These are phyloP conservation scores for Macrolepiota dolichaula DNA, from an alignment of 768 basidiomycete genomes.

Conservation along the genomic window DNA sequence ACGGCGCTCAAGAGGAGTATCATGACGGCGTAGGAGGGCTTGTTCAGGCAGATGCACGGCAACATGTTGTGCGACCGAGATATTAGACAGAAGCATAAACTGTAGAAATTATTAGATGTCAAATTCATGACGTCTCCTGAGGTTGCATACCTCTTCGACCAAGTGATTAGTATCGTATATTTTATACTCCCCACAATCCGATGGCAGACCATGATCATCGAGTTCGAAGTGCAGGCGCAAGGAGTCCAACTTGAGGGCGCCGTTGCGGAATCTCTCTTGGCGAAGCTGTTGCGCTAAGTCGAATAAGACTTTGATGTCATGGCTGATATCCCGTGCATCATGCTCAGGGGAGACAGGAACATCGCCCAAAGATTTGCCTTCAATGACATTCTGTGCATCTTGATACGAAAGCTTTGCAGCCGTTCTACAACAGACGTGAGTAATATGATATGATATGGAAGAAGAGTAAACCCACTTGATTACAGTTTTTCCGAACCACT, in stretches of 20 bases:
- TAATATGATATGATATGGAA: neutral
- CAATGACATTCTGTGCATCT: conserved; percentile 79
- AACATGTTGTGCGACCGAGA: conserved; percentile 86
- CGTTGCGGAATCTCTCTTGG: conserved; percentile 70
- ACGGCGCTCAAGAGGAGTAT: conserved; percentile 87
- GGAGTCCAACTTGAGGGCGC: conserved; percentile 71
- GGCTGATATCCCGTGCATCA: conserved; percentile 55
- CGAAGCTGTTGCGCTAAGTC: conserved; percentile 72
- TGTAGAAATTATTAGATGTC: conserved; percentile 24
- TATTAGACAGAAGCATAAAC: conserved; percentile 95
- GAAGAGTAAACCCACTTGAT: conserved; percentile 60
- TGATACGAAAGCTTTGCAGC: conserved; percentile 81
- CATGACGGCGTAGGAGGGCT: conserved; percentile 93
- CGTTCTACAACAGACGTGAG: conserved; percentile 47
- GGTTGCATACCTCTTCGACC: conserved; percentile 76
- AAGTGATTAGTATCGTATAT: conserved; percentile 72
- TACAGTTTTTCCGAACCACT: conserved; percentile 92
- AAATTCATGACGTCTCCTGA: neutral
- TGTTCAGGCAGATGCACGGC: conserved; percentile 95
- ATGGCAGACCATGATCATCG: conserved; percentile 75
- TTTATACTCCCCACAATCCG: conserved; percentile 70
- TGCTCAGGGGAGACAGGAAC: conserved; percentile 58
- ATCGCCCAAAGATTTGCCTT: conserved; percentile 59
- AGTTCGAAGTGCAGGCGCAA: conserved; percentile 73
- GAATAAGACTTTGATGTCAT: conserved; percentile 71